Conservation (phyloP, 2,329 filamentous ascomycete species). For the Pseudocercospora pini-densiflorae region DNA sequence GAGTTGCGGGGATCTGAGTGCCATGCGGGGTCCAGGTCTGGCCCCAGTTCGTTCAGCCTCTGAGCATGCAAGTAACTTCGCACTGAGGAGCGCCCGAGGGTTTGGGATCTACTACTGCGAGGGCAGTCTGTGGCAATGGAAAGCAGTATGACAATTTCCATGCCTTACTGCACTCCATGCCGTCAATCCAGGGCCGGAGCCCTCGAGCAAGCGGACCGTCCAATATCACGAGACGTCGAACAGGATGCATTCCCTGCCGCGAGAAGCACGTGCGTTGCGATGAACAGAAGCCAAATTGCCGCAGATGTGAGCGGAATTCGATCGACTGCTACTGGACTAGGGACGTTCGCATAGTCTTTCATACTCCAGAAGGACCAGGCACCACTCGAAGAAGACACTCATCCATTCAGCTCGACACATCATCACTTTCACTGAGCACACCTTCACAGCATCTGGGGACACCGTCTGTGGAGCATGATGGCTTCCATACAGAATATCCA, state of each 20-base stretch:
- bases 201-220: conserved; percentile 1
- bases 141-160: not conserved
- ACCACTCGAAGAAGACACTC: not conserved
- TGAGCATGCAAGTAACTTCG: not conserved
- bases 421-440: not conserved
- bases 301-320: conserved; percentile 16
- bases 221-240: conserved; percentile 22
- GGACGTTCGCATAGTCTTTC: conserved; percentile 21
- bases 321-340: conserved; percentile 20
- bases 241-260: conserved; percentile 22
- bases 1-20: not conserved
- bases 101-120: not conserved
- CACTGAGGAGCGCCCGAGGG: not conserved
- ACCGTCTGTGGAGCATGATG: not conserved
- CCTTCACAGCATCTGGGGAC: not conserved
- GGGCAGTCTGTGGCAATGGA: not conserved
- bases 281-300: conserved; percentile 21
- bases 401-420: conserved; percentile 1
- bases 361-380: conserved; percentile 13
- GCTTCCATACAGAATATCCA: conserved; percentile 1
- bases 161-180: not conserved
- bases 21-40: conserved; percentile 3
- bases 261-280: conserved; percentile 22
- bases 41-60: not conserved
- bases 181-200: not conserved